Percentiles rank a stretch among this genome's conserved stretches.
Evolutionary conservation across 176 grass and related monocot species (phyloP).

Genomic region (Elymus sibiricus): DNA sequence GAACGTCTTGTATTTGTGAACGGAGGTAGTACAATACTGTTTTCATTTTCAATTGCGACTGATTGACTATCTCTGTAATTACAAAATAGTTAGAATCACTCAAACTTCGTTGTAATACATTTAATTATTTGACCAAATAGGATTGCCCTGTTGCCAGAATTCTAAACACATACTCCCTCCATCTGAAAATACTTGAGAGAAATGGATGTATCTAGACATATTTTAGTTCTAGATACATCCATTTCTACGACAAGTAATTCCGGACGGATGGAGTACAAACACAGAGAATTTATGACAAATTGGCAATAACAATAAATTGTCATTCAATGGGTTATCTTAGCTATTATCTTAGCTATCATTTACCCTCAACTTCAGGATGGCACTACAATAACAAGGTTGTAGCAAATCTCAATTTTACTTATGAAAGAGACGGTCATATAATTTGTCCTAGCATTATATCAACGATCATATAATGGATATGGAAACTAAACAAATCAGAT

Average conservation of each 20-base stretch:
- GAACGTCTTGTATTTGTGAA: no score
- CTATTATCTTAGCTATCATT: neutral
- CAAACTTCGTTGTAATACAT: neutral
- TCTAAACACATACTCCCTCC: constrained; percentile 12
- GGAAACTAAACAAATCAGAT: neutral
- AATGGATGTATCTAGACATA: no score
- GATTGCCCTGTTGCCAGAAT: neutral
- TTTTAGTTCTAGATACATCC: no score
- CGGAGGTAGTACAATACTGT: neutral
- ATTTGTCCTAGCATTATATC: neutral
- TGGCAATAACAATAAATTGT: neutral
- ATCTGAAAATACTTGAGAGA: no score
- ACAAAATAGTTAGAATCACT: neutral
- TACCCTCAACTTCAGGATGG: neutral
- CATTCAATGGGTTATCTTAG: neutral
- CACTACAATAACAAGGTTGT: neutral
- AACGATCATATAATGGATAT: neutral
- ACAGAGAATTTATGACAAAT: neutral
- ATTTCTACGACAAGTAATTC: no score
- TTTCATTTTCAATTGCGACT: constrained; percentile 11
- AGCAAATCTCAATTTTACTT: neutral
- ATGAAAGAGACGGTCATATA: neutral
- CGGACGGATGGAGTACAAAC: no score
- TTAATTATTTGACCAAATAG: constrained; percentile 1
- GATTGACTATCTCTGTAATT: neutral